These are phyloP conservation scores for Linderniella brevidens DNA, from an alignment of 257 asterid genomes.

Conservation along the genomic window DNA sequence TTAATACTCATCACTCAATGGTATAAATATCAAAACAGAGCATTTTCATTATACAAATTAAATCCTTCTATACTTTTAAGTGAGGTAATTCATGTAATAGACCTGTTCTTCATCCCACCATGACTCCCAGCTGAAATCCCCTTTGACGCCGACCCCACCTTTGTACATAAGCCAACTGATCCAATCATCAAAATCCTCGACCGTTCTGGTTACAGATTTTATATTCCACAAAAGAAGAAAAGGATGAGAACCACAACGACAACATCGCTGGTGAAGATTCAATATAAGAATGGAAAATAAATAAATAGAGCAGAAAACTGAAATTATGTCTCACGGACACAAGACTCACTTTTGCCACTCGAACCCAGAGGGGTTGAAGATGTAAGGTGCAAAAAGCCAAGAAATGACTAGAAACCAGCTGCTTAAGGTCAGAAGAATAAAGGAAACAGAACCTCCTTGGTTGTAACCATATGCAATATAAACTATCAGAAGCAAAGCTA, in stretches of 20 bases:
- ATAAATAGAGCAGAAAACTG: not conserved
- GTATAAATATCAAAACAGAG: no score
- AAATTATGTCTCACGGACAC: conserved; percentile 1
- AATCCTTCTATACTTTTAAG: not conserved
- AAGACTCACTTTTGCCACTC: conserved; percentile 97
- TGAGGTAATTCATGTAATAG: conserved; percentile 9
- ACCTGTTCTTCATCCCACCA: conserved; percentile 99
- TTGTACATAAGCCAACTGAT: conserved; percentile 91
- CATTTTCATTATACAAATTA: no score
- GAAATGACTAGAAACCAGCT: conserved; percentile 97
- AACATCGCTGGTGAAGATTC: not conserved
- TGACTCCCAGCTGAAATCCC: conserved; percentile 95
- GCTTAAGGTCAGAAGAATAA: conserved; percentile 61
- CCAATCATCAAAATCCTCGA: conserved; percentile 99
- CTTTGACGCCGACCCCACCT: conserved; percentile 96
- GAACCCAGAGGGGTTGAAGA: conserved; percentile 97
- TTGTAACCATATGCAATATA: conserved; percentile 77
- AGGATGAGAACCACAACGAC: no score
- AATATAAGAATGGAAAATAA: not conserved
- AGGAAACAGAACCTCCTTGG: conserved; percentile 53
- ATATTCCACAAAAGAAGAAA: not conserved
- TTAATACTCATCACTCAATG: no score
- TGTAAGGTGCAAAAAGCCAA: conserved; percentile 95
- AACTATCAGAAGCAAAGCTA: conserved; percentile 76
- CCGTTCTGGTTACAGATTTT: conserved; percentile 42